Evolutionary conservation across 2,329 filamentous ascomycete species (phyloP).

Genomic region (Alternaria ventricosa): DNA sequence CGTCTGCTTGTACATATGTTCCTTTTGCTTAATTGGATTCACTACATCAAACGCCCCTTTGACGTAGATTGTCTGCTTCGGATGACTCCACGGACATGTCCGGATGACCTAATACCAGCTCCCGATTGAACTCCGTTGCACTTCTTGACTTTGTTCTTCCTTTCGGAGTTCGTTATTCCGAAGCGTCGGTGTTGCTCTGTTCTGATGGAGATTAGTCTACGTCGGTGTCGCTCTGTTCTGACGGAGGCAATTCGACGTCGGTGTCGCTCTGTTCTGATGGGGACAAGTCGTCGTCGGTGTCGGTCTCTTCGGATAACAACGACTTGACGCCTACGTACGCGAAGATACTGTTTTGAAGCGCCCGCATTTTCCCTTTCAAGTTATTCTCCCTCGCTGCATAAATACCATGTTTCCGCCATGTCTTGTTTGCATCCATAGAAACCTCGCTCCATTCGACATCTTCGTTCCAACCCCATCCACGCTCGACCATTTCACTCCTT

Average conservation of each 20-base stretch:
- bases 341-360: not conserved
- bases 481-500: not conserved
- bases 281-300: too few relatives aligned
- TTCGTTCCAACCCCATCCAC: not conserved
- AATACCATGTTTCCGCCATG: not conserved
- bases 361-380: not conserved
- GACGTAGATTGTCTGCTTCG: not conserved
- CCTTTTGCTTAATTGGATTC: not conserved
- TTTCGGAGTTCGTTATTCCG: not conserved
- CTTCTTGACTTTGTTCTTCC: too few relatives aligned
- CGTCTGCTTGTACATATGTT: not conserved
- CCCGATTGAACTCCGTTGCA: not conserved
- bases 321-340: not conserved
- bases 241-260: too few relatives aligned
- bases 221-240: too few relatives aligned
- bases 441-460: not conserved
- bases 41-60: not conserved
- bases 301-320: not conserved
- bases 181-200: not conserved
- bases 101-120: not conserved
- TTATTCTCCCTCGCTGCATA: accelerated
- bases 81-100: not conserved
- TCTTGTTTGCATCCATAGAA: not conserved
- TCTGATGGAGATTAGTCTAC: accelerated
- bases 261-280: too few relatives aligned